Conservation (phyloP, 1,139 yeast genomes). For the Yamadazyma buinensis region DNA sequence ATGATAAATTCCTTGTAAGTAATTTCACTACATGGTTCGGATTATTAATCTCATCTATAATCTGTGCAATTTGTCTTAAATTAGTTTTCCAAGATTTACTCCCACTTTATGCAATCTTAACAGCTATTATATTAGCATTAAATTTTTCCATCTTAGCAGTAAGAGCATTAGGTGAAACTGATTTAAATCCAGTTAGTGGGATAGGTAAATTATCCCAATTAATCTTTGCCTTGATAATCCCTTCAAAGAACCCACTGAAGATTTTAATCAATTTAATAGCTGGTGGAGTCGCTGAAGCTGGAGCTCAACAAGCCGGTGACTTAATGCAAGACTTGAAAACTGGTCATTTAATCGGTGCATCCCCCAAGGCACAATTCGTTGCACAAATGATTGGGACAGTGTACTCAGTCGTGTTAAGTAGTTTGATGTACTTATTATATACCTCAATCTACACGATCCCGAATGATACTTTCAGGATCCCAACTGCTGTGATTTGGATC, state of each 20-base stretch:
- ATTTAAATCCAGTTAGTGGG: conserved; percentile 93
- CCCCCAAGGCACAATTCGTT: conserved; percentile 85
- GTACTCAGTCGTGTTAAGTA: conserved; percentile 76
- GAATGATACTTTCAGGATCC: conserved; percentile 73
- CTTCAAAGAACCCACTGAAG: conserved; percentile 71
- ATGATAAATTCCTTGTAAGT: conserved; percentile 47
- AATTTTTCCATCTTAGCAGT: conserved; percentile 83
- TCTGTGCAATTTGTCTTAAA: conserved; percentile 64
- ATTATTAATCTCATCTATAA: conserved; percentile 54
- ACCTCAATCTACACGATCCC: conserved; percentile 82
- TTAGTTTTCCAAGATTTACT: conserved; percentile 66
- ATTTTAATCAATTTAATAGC: conserved; percentile 84
- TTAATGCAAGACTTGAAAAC: conserved; percentile 96
- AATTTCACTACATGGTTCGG: conserved; percentile 55
- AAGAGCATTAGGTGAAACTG: conserved; percentile 94
- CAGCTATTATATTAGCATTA: conserved; percentile 72
- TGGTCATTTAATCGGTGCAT: conserved; percentile 87
- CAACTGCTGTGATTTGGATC: conserved; percentile 95
- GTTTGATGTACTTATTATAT: conserved; percentile 79
- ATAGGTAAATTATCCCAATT: conserved; percentile 92
- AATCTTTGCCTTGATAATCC: conserved; percentile 78
- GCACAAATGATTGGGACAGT: conserved; percentile 87
- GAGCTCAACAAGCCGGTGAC: conserved; percentile 99
- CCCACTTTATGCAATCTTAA: conserved; percentile 65
- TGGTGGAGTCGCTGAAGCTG: conserved; percentile 97